Evolutionary conservation across 2,329 filamentous ascomycete species (phyloP).

Genomic region (Aspergillus neotritici): DNA sequence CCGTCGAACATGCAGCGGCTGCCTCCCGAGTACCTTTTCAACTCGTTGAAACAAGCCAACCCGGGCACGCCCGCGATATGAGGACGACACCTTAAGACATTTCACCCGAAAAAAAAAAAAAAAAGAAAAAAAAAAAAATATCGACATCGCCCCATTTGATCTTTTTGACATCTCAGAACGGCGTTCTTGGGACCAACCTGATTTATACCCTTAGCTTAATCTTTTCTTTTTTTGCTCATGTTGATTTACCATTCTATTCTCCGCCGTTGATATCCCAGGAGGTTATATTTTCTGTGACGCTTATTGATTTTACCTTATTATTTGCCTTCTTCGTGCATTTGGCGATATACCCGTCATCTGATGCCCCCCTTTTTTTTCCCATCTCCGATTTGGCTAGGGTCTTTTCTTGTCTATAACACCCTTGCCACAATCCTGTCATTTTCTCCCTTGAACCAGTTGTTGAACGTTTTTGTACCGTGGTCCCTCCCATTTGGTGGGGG

Average conservation of each 20-base stretch:
- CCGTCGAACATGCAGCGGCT: slow-evolving; percentile 42
- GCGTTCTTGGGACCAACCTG: slow-evolving; percentile 25
- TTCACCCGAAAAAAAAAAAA: slow-evolving; percentile 3
- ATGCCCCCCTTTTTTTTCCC: slow-evolving; percentile 5
- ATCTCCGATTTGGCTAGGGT: slow-evolving; percentile 1
- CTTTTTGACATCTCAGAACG: slow-evolving; percentile 17
- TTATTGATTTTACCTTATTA: slow-evolving; percentile 12
- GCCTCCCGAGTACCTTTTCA: slow-evolving; percentile 44
- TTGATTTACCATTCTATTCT: slow-evolving; percentile 12
- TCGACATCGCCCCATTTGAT: slow-evolving; percentile 9
- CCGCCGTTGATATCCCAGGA: slow-evolving; percentile 13
- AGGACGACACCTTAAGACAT: slow-evolving; percentile 9
- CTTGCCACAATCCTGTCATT: slow-evolving; percentile 3
- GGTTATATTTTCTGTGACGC: slow-evolving; percentile 2
- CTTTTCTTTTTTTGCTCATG: slow-evolving; percentile 20
- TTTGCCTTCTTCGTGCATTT: slow-evolving; percentile 6
- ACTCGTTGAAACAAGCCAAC: slow-evolving; percentile 33
- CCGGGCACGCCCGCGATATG: slow-evolving; percentile 33
- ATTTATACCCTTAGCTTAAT: slow-evolving; percentile 33
- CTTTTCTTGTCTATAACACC: slow-evolving; percentile 4
- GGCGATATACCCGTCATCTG: slow-evolving; percentile 1
- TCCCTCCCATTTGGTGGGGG: slow-evolving; percentile 2
- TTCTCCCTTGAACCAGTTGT: slow-evolving; percentile 1
- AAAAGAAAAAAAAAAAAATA: slow-evolving; percentile 5
- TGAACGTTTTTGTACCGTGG: slow-evolving; percentile 13